Conservation (phyloP, 495 filamentous ascomycete species). For the Clavariopsis aquatica region DNA sequence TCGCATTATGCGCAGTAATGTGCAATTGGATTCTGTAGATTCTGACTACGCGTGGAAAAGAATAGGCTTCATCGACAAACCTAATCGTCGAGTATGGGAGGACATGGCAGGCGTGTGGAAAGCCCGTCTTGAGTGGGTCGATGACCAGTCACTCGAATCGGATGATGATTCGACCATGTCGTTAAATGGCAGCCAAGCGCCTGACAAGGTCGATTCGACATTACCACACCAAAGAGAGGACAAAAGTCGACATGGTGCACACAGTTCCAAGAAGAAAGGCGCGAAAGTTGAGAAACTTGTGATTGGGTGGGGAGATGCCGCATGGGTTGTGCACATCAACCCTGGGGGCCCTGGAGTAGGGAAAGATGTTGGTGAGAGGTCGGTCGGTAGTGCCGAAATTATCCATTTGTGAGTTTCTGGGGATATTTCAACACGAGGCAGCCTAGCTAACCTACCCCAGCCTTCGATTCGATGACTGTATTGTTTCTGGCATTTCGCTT, state of each 20-base stretch:
- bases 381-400: constrained; percentile 80
- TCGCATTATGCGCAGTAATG: constrained; percentile 91
- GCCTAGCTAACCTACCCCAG: constrained; percentile 52
- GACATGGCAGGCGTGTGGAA: constrained; percentile 96
- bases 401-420: constrained; percentile 71
- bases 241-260: constrained; percentile 8
- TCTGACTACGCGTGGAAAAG: constrained; percentile 88
- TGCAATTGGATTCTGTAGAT: constrained; percentile 75
- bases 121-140: constrained; percentile 86
- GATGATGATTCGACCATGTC: constrained; percentile 55
- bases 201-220: constrained; percentile 31
- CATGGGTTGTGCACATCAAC: constrained; percentile 93
- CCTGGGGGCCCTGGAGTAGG: constrained; percentile 68
- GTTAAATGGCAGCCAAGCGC: constrained; percentile 44
- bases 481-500: constrained; percentile 93
- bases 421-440: not conserved
- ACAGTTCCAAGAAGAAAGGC: constrained; percentile 31
- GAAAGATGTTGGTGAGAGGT: constrained; percentile 69
- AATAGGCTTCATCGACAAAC: constrained; percentile 87
- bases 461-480: constrained; percentile 85
- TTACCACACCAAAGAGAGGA: constrained; percentile 26
- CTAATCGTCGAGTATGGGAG: constrained; percentile 78
- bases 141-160: constrained; percentile 70
- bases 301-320: constrained; percentile 91
- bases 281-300: constrained; percentile 72